Evolutionary conservation across 23 red algal species (phyloP).

Genomic region (Agarophyton chilense): DNA sequence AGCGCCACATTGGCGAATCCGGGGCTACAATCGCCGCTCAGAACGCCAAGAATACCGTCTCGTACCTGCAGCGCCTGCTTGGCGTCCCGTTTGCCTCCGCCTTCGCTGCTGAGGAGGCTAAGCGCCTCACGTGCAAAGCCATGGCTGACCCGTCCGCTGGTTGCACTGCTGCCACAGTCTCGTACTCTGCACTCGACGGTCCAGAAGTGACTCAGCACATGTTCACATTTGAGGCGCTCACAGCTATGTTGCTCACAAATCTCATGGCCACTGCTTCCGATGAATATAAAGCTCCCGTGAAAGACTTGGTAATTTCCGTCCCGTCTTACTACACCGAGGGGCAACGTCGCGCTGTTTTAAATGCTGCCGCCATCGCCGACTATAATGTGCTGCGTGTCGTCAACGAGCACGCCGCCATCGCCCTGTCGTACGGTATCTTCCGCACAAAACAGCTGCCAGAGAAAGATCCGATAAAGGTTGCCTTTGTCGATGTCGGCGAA

Average conservation of each 20-base stretch:
- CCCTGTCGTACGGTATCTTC: constrained; percentile 96
- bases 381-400: constrained; percentile 84
- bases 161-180: constrained; percentile 40
- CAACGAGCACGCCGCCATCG: constrained; percentile 93
- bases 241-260: constrained; percentile 76
- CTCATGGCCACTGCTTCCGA: constrained; percentile 68
- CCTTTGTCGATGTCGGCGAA: constrained; percentile 95
- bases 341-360: constrained; percentile 82
- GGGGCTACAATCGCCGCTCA: constrained; percentile 82
- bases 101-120: constrained; percentile 37
- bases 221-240: constrained; percentile 71
- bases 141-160: constrained; percentile 30
- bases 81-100: constrained; percentile 55
- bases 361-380: constrained; percentile 86
- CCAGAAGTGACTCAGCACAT: constrained; percentile 17
- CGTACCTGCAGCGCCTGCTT: constrained; percentile 86
- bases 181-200: constrained; percentile 59
- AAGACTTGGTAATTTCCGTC: constrained; percentile 87
- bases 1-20: constrained; percentile 94
- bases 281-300: constrained; percentile 77
- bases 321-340: constrained; percentile 94
- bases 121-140: constrained; percentile 34
- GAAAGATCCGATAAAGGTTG: constrained; percentile 84
- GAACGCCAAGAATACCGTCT: constrained; percentile 82
- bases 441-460: constrained; percentile 89